phyloP scores from a whole-genome alignment of 2,329 filamentous ascomycete species.

The Mycogone perniciosa region DNA sequence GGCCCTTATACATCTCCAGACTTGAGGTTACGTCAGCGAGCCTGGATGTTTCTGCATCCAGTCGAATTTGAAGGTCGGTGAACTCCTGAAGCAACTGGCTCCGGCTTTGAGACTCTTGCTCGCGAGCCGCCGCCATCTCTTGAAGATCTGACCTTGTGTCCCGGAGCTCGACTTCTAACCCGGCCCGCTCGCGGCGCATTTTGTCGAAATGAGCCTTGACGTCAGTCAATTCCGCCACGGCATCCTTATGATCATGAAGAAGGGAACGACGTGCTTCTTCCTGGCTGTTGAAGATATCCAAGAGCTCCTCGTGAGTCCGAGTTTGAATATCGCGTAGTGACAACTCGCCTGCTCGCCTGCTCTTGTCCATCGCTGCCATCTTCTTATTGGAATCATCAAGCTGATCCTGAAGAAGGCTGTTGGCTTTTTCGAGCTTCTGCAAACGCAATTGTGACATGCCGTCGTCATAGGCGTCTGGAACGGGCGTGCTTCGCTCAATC shows the following conservation, averaged over 20 bases:
- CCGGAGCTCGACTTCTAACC: conserved; percentile 78
- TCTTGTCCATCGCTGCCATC: conserved; percentile 81
- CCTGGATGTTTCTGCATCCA: conserved; percentile 84
- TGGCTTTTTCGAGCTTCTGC: conserved; percentile 87
- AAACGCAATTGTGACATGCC: conserved; percentile 75
- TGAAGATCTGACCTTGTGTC: conserved; percentile 78
- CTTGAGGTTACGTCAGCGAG: conserved; percentile 77
- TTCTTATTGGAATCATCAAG: conserved; percentile 92
- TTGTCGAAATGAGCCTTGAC: conserved; percentile 83
- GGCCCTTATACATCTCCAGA: conserved; percentile 80
- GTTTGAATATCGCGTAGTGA: conserved; percentile 87
- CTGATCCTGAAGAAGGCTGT: conserved; percentile 86
- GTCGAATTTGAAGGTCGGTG: conserved; percentile 83
- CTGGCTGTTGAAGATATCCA: conserved; percentile 87
- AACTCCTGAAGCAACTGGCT: conserved; percentile 87
- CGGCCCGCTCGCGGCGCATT: conserved; percentile 72
- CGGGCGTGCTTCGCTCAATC: conserved; percentile 61
- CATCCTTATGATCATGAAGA: conserved; percentile 77
- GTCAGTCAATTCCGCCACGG: conserved; percentile 76
- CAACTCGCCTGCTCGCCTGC: conserved; percentile 77
- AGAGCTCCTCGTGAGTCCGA: conserved; percentile 88
- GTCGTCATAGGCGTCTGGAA: conserved; percentile 61
- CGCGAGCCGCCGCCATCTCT: conserved; percentile 69
- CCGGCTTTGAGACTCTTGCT: conserved; percentile 83
- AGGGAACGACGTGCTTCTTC: conserved; percentile 80